Evolutionary conservation across 1,284 basidiomycete genomes (phyloP).

Genomic region (Pseudozyma pruni): DNA sequence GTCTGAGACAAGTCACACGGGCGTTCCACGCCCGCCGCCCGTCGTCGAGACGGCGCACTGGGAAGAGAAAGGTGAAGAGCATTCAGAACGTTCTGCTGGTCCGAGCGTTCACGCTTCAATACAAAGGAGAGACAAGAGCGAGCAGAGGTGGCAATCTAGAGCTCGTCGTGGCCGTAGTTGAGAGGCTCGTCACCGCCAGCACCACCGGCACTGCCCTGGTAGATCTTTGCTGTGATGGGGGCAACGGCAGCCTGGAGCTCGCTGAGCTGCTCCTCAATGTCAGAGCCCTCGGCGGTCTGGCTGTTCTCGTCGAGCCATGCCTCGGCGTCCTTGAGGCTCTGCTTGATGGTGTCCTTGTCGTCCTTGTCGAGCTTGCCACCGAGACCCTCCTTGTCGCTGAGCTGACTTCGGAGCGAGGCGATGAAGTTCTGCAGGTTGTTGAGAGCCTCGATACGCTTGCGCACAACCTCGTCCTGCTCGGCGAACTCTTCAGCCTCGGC

Average conservation of each 20-base stretch:
- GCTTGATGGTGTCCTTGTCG: constrained; percentile 67
- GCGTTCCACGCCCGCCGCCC: background rate
- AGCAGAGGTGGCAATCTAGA: constrained; percentile 31
- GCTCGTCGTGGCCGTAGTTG: constrained; percentile 67
- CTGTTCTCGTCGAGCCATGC: constrained; percentile 67
- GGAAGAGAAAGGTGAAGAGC: constrained; percentile 1
- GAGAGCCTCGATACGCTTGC: constrained; percentile 65
- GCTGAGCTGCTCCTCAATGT: constrained; percentile 67
- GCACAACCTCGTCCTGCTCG: constrained; percentile 66
- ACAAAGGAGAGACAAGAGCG: background rate
- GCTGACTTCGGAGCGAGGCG: constrained; percentile 61
- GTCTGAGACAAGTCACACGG: background rate
- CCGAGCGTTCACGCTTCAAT: constrained; percentile 1
- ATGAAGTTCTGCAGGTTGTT: constrained; percentile 67
- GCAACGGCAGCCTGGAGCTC: constrained; percentile 66
- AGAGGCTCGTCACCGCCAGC: constrained; percentile 64
- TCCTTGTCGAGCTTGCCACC: constrained; percentile 67
- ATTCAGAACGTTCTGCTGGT: background rate
- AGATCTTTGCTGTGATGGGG: constrained; percentile 67
- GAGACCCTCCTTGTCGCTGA: constrained; percentile 67
- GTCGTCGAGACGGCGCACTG: constrained; percentile 1
- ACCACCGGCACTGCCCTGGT: constrained; percentile 51
- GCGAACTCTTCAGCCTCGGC: constrained; percentile 67
- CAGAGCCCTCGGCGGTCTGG: constrained; percentile 62
- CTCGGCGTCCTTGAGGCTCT: constrained; percentile 66